Base-by-base conservation (phyloP, 1,284 basidiomycete species). In the Serendipita sp. region DNA sequence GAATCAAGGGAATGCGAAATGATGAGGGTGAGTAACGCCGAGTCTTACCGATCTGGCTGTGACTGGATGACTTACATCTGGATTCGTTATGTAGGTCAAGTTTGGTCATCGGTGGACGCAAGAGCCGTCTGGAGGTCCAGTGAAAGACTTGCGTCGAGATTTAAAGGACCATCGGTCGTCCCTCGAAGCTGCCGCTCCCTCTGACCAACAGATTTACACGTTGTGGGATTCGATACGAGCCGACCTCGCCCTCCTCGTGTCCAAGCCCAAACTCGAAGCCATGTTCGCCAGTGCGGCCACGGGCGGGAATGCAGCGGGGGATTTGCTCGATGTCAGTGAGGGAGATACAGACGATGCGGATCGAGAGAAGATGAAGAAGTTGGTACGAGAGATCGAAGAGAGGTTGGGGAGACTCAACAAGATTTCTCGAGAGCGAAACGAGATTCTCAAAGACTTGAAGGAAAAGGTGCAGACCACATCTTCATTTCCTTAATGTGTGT, bases 41-140 rank as follows among this genome's bases (percentile, higher is more conserved):
- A 17, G 42, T 12, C 26, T 45, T 53, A 5, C 4, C 17, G 29
- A 6, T 29, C 26, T 22, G 30, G 22, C 41, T 15, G 26, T 10
- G 49, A n/a, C 17, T 47, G 15, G 22, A 22, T 22, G 30, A 13
- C 61, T 22, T 61, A 29, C 3, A 35, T 47, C 8, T 10, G 22
- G 5, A 32, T 38, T 53, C 62, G 34, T 8, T n/a, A 47, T 17
- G 26, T 49, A 75, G 67, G 77, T 94, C 64, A 87, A 89, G 72
- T 93, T 92, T 72, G 88, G 88, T 38, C 88, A 93, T 68, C 72
- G 83, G 44, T 99, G 93, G 86, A 87, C 86, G 5, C 95, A 98
- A 73, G 81, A 82, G n/a, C 95, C 95, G 0, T 87, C 87, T 0
- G 84, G 87, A 0, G 79, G 81, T 0, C 76, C 84, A 65, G 90